Evolutionary conservation across 306 rosid species (phyloP).

Genomic region (Cucurbita ficifolia): DNA sequence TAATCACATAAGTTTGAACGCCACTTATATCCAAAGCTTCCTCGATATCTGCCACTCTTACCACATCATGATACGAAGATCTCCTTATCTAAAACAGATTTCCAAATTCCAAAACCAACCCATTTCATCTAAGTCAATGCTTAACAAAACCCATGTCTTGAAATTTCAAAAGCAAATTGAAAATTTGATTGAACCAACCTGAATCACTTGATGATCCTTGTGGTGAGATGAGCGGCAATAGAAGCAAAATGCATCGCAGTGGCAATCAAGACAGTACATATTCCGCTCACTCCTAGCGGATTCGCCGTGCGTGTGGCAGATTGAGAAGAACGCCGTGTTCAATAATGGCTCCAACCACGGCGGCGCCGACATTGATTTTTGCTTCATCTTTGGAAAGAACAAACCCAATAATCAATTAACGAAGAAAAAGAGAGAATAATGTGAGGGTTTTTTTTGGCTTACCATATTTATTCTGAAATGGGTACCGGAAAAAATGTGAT

Average conservation of each 20-base stretch:
- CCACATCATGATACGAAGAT: slow-evolving; percentile 93
- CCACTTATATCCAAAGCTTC: slow-evolving; percentile 67
- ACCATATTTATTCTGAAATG: slow-evolving; percentile 2
- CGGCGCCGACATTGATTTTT: slow-evolving; percentile 67
- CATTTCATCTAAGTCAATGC: slow-evolving; percentile 1
- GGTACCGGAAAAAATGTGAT: slow-evolving; percentile 10
- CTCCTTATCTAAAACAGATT: slow-evolving; percentile 43
- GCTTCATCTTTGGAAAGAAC: neutral
- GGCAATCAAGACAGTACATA: slow-evolving; percentile 85
- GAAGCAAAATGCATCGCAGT: slow-evolving; percentile 65
- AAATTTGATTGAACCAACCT: slow-evolving; percentile 18
- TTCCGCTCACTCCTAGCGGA: slow-evolving; percentile 73
- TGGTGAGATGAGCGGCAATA: slow-evolving; percentile 81
- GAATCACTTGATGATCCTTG: slow-evolving; percentile 86
- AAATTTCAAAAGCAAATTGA: neutral
- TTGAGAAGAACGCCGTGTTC: slow-evolving; percentile 50
- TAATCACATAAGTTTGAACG: slow-evolving; percentile 38
- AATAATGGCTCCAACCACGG: slow-evolving; percentile 78
- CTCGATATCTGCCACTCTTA: slow-evolving; percentile 65
- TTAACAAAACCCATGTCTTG: neutral
- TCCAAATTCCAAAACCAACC: neutral
- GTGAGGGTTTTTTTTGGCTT: neutral
- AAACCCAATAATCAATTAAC: neutral
- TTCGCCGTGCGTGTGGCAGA: slow-evolving; percentile 60
- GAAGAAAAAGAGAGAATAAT: neutral